phyloP scores from a whole-genome alignment of 805 yeast genomes.

The Cyberlindnera mycetangii region DNA sequence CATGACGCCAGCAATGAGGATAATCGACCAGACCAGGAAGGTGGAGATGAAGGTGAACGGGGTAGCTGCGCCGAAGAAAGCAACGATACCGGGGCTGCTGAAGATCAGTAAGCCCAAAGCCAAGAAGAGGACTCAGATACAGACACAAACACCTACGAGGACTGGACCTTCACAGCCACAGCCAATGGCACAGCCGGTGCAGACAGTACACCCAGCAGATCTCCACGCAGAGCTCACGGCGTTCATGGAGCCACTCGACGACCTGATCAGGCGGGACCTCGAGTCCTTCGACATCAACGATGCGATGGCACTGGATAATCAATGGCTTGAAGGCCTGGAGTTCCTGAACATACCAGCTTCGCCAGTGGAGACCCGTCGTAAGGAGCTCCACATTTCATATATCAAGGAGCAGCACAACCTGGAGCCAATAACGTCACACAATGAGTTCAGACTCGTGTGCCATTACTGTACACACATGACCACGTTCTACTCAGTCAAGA shows the following conservation, averaged over 20 bases:
- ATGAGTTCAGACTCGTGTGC: slow-evolving; percentile 9
- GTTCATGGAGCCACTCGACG: slow-evolving; percentile 8
- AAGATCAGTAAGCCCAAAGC: slow-evolving; percentile 3
- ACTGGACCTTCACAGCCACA: neutral
- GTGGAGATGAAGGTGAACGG: slow-evolving; percentile 6
- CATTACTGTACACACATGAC: slow-evolving; percentile 10
- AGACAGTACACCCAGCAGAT: neutral
- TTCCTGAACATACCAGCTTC: neutral
- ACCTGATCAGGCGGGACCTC: slow-evolving; percentile 6
- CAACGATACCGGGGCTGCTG: slow-evolving; percentile 3
- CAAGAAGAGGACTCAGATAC: neutral
- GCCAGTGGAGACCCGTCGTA: neutral
- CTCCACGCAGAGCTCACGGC: slow-evolving; percentile 7
- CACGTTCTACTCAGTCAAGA: slow-evolving; percentile 9
- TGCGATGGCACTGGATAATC: slow-evolving; percentile 8
- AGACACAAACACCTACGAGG: neutral
- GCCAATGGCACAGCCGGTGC: neutral
- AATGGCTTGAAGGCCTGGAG: slow-evolving; percentile 10
- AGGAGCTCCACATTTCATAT: neutral
- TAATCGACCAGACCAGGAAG: slow-evolving; percentile 9
- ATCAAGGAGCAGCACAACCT: neutral
- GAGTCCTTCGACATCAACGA: slow-evolving; percentile 4
- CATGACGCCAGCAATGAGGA: too few species aligned
- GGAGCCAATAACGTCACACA: slow-evolving; percentile 2
- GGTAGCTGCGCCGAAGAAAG: neutral